phyloP scores from a whole-genome alignment of 2,329 filamentous ascomycete genomes.

The Aspergillus udagawae region DNA sequence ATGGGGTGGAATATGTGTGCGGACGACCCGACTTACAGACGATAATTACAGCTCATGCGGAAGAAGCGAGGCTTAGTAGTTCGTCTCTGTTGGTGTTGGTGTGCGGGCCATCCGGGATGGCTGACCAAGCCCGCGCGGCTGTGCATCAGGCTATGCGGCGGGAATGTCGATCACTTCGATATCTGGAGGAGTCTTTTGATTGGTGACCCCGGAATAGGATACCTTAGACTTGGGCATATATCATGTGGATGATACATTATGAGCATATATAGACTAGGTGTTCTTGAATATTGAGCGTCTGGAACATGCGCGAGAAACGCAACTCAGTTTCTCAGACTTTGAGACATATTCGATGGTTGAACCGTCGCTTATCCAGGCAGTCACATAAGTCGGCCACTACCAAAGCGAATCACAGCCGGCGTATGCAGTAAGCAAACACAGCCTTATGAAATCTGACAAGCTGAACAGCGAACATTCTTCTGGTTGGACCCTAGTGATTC shows the following conservation, averaged over 20 bases:
- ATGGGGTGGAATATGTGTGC: slow-evolving; percentile 1
- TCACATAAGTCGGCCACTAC: no score
- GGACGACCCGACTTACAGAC: slow-evolving; percentile 38
- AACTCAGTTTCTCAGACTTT: no score
- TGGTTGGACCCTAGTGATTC: no score
- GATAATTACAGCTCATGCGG: slow-evolving; percentile 31
- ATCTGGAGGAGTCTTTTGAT: slow-evolving; percentile 47
- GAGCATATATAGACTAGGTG: no score
- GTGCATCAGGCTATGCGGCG: slow-evolving; percentile 34
- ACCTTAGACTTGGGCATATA: not conserved
- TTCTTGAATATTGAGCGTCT: no score
- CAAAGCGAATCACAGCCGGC: no score
- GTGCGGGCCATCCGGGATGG: slow-evolving; percentile 45
- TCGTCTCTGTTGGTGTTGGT: slow-evolving; percentile 37
- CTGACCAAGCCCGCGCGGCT: slow-evolving; percentile 41
- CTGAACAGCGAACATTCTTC: no score
- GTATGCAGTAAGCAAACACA: no score
- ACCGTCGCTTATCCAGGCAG: no score
- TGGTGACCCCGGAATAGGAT: slow-evolving; percentile 17
- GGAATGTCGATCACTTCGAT: slow-evolving; percentile 35
- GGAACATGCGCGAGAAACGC: no score
- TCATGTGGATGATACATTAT: not conserved
- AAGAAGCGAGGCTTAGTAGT: slow-evolving; percentile 23
- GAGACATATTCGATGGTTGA: no score
- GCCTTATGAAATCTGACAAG: no score